phyloP scores from a whole-genome alignment of 148 eudicot species.

The Polygonum maritimum region DNA sequence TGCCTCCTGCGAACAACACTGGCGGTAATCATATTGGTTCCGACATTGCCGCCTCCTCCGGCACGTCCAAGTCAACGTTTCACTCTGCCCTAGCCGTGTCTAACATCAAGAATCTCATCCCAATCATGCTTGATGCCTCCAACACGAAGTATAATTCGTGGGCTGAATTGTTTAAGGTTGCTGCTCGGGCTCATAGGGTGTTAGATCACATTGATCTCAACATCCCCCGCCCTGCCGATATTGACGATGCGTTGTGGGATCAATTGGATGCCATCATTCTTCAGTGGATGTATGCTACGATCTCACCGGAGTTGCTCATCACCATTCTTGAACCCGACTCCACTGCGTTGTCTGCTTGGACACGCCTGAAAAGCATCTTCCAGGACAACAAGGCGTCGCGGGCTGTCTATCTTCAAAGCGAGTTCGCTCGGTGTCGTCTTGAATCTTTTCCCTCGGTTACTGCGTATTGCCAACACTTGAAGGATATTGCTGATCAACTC shows the following conservation, averaged over 20 bases:
- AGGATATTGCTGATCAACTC: conserved; percentile 11
- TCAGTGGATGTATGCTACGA: conserved; percentile 26
- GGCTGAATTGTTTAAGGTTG: neutral
- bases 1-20: too few species aligned
- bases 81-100: neutral
- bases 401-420: conserved; percentile 11
- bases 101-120: neutral
- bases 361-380: conserved; percentile 8
- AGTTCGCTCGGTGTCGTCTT: conserved; percentile 4
- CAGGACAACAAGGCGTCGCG: conserved; percentile 20
- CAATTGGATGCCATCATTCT: conserved; percentile 15
- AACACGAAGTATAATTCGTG: neutral
- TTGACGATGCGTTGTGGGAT: neutral
- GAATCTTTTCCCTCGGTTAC: neutral
- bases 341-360: neutral
- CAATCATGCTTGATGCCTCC: neutral
- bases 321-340: too few species aligned
- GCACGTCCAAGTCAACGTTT: neutral
- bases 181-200: neutral
- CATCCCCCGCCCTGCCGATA: too few species aligned
- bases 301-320: conserved; percentile 14
- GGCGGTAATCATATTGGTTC: too few species aligned
- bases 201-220: neutral
- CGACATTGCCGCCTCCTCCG: too few species aligned
- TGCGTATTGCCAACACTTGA: conserved; percentile 13